phyloP scores from a whole-genome alignment of 768 basidiomycete genomes.

The Mycena sanguinolenta region DNA sequence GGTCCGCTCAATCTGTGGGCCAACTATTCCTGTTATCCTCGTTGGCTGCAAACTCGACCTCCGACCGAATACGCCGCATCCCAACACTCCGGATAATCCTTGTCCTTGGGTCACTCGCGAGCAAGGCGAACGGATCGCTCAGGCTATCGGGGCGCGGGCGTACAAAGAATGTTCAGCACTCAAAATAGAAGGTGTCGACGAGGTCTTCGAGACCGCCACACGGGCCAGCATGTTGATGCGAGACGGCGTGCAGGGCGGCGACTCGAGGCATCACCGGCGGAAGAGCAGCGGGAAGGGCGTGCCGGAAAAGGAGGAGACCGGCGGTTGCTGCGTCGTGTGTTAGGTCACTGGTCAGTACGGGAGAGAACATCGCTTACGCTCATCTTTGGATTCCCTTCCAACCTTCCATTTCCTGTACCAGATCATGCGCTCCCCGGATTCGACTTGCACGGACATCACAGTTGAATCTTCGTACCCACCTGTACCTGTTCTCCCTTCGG shows the following conservation, averaged over 20 bases:
- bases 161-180: constrained; percentile 97
- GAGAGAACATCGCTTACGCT: constrained; percentile 22
- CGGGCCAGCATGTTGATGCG: constrained; percentile 96
- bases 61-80: constrained; percentile 69
- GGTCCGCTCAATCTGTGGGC: constrained; percentile 95
- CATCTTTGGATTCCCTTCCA: constrained; percentile 17
- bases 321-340: constrained; percentile 80
- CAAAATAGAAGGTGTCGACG: constrained; percentile 93
- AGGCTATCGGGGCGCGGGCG: constrained; percentile 88
- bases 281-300: constrained; percentile 63
- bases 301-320: constrained; percentile 59
- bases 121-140: constrained; percentile 86
- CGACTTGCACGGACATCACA: constrained; percentile 32
- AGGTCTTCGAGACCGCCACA: constrained; percentile 97
- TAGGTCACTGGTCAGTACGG: constrained; percentile 47
- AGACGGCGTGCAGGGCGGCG: constrained; percentile 74
- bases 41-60: constrained; percentile 98
- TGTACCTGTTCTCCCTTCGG: constrained; percentile 18
- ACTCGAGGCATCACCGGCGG: constrained; percentile 63
- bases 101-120: constrained; percentile 77
- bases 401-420: constrained; percentile 28
- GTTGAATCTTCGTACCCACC: constrained; percentile 22
- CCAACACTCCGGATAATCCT: constrained; percentile 59
- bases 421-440: constrained; percentile 18
- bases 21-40: constrained; percentile 91